Conservation (phyloP, 768 basidiomycete genomes). For the Lepiota subincarnata region DNA sequence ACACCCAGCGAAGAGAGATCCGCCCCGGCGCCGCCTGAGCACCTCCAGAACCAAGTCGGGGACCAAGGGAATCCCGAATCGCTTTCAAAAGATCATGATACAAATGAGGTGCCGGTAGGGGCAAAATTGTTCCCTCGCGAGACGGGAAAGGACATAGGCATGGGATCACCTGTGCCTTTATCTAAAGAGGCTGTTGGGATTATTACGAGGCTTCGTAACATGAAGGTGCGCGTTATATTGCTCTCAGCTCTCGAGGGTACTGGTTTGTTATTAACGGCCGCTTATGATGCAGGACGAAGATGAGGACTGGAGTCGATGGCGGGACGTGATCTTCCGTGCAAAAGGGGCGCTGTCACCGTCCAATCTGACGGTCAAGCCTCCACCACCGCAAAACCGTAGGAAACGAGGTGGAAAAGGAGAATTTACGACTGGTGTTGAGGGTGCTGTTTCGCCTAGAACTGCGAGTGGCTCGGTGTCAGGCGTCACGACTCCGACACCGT, state of each 20-base stretch:
- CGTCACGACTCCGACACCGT: constrained; percentile 16
- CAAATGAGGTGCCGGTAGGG: constrained; percentile 10
- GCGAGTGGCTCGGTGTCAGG: constrained; percentile 1
- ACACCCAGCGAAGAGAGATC: constrained; percentile 62
- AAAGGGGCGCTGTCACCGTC: constrained; percentile 55
- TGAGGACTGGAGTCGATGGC: constrained; percentile 87
- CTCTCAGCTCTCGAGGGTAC: neutral
- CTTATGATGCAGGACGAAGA: constrained; percentile 63
- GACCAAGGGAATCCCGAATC: constrained; percentile 45
- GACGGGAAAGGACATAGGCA: constrained; percentile 83
- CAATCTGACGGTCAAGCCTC: constrained; percentile 41
- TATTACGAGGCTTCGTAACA: constrained; percentile 76
- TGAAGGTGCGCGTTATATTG: constrained; percentile 53
- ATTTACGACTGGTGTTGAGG: constrained; percentile 25
- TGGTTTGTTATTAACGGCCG: constrained; percentile 1
- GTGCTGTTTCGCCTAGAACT: constrained; percentile 9
- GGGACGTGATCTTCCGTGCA: constrained; percentile 78
- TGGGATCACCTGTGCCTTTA: constrained; percentile 80
- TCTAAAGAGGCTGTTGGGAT: constrained; percentile 72
- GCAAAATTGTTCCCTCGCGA: constrained; percentile 69
- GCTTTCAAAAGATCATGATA: constrained; percentile 21
- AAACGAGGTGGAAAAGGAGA: constrained; percentile 54
- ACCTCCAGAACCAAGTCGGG: constrained; percentile 37
- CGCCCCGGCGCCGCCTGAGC: constrained; percentile 55
- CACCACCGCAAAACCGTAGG: constrained; percentile 58